Conservation (phyloP, 106 monocot genomes). For the Dioscorea alata region DNA sequence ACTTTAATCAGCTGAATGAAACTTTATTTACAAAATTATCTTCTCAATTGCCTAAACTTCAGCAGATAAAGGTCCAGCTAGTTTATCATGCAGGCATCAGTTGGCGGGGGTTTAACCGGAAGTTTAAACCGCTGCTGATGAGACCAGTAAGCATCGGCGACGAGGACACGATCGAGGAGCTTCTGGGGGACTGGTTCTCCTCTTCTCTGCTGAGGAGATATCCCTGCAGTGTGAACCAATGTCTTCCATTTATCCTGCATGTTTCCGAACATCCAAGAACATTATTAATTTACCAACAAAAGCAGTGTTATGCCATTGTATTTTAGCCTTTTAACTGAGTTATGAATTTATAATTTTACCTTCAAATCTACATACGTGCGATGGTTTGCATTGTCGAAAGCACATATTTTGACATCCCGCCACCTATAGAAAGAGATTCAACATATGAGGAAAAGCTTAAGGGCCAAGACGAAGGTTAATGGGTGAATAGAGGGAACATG, state of each 20-base stretch:
- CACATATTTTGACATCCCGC: constrained; percentile 46
- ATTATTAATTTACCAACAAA: too few relatives aligned
- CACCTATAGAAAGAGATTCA: constrained; percentile 20
- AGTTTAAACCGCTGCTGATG: constrained; percentile 33
- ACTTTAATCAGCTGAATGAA: too few relatives aligned
- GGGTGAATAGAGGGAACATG: not conserved
- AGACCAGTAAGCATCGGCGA: constrained; percentile 45
- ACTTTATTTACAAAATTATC: too few relatives aligned
- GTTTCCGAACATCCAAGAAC: too few relatives aligned
- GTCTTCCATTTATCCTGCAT: constrained; percentile 61
- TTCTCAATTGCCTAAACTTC: too few relatives aligned
- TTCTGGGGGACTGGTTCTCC: constrained; percentile 59
- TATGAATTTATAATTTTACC: constrained; percentile 7
- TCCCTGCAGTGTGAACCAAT: constrained; percentile 44
- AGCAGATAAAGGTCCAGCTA: not conserved
- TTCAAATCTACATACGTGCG: constrained; percentile 57
- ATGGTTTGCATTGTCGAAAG: constrained; percentile 50
- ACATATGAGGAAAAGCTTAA: not conserved
- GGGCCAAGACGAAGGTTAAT: not conserved
- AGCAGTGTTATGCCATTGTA: too few relatives aligned
- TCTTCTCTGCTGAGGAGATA: constrained; percentile 51
- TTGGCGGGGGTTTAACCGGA: constrained; percentile 10
- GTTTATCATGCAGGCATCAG: constrained; percentile 9
- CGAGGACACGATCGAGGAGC: constrained; percentile 44
- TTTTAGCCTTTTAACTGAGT: too few relatives aligned